phyloP scores from a whole-genome alignment of 192 early-diverging fungal species.

The Spizellomyces punctatus region DNA sequence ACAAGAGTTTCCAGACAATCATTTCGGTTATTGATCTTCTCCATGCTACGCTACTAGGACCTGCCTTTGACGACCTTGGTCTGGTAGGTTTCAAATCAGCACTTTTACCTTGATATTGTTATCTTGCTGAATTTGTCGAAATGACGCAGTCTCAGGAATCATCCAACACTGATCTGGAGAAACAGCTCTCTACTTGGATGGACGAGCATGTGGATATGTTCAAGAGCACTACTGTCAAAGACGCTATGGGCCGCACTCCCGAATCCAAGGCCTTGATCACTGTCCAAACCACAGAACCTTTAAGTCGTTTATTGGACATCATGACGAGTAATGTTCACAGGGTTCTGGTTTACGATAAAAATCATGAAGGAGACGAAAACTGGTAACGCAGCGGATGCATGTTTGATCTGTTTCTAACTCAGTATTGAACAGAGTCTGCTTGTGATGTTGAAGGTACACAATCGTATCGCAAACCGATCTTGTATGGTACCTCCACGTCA shows the following conservation, averaged over 20 bases:
- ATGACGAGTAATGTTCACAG: background rate
- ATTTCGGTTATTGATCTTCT: conserved; percentile 3
- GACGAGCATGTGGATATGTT: background rate
- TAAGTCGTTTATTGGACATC: background rate
- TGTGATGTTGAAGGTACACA: background rate
- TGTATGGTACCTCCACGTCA: background rate
- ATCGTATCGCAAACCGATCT: background rate
- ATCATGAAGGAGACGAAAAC: conserved; percentile 4
- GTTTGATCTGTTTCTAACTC: background rate
- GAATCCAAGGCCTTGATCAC: background rate
- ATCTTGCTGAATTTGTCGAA: background rate
- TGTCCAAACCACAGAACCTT: background rate
- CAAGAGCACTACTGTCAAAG: background rate
- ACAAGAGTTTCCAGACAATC: background rate
- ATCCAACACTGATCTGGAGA: background rate
- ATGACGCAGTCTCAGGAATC: background rate
- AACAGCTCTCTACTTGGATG: background rate
- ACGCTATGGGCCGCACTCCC: background rate
- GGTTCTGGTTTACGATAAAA: background rate
- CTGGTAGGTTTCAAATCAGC: background rate
- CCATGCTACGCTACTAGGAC: background rate
- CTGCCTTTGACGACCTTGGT: conserved; percentile 1
- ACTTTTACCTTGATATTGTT: background rate
- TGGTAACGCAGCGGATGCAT: background rate
- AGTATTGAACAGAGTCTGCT: background rate